Conservation (phyloP, 169 alveolate genomes). For the Cryptosporidium tyzzeri region DNA sequence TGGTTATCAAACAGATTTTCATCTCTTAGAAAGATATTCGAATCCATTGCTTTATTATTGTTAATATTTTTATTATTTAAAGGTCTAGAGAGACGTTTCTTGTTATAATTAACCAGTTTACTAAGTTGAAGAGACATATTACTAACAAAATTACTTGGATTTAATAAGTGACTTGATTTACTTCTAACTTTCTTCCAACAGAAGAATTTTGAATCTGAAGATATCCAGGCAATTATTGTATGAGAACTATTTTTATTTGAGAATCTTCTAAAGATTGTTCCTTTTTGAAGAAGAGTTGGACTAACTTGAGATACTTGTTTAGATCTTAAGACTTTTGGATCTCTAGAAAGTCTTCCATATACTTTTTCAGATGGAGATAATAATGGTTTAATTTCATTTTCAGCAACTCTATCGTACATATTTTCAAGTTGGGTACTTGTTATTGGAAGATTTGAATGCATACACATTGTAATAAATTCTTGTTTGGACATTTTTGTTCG, state of each 20-base stretch:
- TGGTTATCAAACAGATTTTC: not conserved
- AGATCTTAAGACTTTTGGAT: conserved; percentile 65
- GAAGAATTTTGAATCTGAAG: conserved; percentile 44
- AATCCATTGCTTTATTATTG: not conserved
- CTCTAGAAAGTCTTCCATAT: conserved; percentile 67
- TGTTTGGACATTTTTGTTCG: conserved; percentile 59
- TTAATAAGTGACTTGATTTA: conserved; percentile 21
- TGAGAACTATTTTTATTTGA: conserved; percentile 4
- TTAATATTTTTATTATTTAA: not conserved
- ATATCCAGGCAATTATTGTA: conserved; percentile 71
- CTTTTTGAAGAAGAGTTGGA: conserved; percentile 53
- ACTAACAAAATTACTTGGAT: conserved; percentile 37
- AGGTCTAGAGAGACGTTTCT: not conserved
- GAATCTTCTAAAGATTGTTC: conserved; percentile 60
- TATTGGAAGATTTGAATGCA: conserved; percentile 35
- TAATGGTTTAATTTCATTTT: conserved; percentile 57
- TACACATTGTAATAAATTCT: conserved; percentile 64
- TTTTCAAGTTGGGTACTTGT: conserved; percentile 32
- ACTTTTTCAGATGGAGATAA: conserved; percentile 61
- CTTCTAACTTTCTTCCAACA: conserved; percentile 69
- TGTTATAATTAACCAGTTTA: conserved; percentile 1
- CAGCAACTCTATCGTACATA: conserved; percentile 69
- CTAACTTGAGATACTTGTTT: conserved; percentile 29
- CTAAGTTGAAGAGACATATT: conserved; percentile 9
- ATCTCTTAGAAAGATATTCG: not conserved